Percentiles rank a stretch among this genome's conserved stretches.
phyloP scores from a whole-genome alignment of 2,329 filamentous ascomycete species.

The Calonectria henricotiae region DNA sequence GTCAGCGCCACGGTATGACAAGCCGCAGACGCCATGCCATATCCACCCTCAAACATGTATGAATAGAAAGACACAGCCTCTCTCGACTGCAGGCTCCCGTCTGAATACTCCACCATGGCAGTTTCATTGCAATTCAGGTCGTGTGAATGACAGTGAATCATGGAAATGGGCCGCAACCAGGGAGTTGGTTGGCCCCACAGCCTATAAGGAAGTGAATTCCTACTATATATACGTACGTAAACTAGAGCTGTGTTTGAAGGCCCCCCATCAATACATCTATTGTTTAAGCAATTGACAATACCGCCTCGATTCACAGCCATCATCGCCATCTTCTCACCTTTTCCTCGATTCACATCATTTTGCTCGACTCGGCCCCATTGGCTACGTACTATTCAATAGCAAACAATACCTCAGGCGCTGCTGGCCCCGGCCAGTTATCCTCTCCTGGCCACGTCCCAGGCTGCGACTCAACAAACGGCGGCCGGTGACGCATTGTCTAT shows the following conservation, averaged over 20 bases:
- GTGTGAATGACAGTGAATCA: background rate
- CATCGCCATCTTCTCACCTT: background rate
- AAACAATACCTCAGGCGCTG: constrained; percentile 3
- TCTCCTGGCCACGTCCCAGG: background rate
- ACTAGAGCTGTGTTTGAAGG: background rate
- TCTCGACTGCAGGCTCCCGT: background rate
- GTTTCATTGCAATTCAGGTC: background rate
- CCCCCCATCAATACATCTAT: background rate
- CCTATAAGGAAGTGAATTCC: background rate
- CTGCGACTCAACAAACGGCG: background rate
- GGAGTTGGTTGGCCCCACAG: too few species aligned
- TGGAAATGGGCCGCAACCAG: background rate
- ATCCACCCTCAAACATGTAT: background rate
- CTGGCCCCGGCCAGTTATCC: too few species aligned
- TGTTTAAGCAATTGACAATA: background rate
- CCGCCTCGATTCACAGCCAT: background rate
- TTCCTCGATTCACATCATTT: constrained; percentile 5
- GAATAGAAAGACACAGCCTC: too few species aligned
- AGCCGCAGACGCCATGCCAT: background rate
- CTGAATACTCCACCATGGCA: background rate
- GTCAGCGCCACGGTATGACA: background rate
- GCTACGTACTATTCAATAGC: background rate
- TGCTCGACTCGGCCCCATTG: background rate
- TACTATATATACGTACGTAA: background rate
- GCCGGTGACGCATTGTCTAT: background rate